Conservation (phyloP, 1,284 basidiomycete genomes). For the Ganoderma resinaceum region DNA sequence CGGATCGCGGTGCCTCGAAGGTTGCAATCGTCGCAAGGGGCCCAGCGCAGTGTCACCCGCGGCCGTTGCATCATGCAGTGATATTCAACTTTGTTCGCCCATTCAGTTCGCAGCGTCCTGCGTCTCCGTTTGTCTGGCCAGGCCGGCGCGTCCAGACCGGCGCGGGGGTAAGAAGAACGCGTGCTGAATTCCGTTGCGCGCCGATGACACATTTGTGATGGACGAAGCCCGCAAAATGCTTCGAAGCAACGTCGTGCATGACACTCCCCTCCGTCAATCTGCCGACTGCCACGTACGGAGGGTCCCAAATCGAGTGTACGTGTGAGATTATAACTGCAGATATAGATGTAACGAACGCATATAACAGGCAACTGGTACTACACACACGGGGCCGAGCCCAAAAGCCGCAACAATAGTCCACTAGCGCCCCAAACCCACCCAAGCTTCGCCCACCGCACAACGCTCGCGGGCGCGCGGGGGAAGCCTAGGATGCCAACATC, state of each 20-base stretch:
- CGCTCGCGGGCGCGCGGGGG: not conserved
- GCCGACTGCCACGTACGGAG: not conserved
- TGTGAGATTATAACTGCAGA: constrained; percentile 9
- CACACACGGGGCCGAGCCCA: constrained; percentile 3
- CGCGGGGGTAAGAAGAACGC: constrained; percentile 11
- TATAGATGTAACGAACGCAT: constrained; percentile 2
- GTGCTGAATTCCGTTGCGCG: constrained; percentile 1
- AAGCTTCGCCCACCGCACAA: not conserved
- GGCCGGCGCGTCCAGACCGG: constrained; percentile 3
- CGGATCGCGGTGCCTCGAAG: not conserved
- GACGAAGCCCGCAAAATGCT: not conserved
- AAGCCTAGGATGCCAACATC: not conserved
- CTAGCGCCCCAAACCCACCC: not conserved
- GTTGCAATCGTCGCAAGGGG: not conserved
- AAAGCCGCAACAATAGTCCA: not conserved
- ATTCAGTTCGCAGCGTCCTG: not conserved
- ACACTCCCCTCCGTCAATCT: not conserved
- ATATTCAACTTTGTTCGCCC: not conserved
- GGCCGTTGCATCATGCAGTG: not conserved
- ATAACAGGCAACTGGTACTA: constrained; percentile 6
- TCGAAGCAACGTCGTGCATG: not conserved
- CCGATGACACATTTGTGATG: constrained; percentile 13
- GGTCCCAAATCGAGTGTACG: not conserved
- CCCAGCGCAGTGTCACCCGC: not conserved
- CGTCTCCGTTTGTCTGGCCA: not conserved